Evolutionary conservation across 371 early-diverging fungal genomes (phyloP).

Genomic region (Mortierella sp.): DNA sequence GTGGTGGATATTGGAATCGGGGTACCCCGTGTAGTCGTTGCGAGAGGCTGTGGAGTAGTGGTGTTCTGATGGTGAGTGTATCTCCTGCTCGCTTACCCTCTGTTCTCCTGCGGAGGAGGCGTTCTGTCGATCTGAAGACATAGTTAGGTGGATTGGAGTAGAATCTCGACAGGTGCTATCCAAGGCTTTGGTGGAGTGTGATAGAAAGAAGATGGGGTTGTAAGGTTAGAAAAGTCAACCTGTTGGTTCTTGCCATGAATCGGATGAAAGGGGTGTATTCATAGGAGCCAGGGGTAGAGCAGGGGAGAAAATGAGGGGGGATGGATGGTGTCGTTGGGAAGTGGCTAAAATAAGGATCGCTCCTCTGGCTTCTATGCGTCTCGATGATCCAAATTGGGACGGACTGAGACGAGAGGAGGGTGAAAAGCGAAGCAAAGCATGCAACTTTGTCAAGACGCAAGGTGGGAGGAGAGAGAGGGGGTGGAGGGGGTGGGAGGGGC

Average conservation of each 20-base stretch:
- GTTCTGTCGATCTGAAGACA: slow-evolving; percentile 23
- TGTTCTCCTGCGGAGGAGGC: slow-evolving; percentile 15
- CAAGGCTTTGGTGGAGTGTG: not conserved
- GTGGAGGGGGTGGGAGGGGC: not conserved
- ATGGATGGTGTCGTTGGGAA: no score
- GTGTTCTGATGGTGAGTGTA: slow-evolving; percentile 3
- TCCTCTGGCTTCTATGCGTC: no score
- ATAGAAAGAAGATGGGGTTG: not conserved
- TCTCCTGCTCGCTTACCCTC: slow-evolving; percentile 38
- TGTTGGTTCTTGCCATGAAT: no score
- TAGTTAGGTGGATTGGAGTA: slow-evolving; percentile 10
- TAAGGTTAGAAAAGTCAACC: not conserved
- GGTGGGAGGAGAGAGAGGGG: not conserved
- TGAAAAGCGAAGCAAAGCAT: not conserved
- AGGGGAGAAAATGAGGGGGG: no score
- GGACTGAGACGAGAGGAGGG: not conserved
- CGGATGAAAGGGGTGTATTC: no score
- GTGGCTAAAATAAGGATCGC: no score
- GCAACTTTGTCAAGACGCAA: not conserved
- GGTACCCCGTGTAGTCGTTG: slow-evolving; percentile 12
- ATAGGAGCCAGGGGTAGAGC: no score
- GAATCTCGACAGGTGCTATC: slow-evolving; percentile 33
- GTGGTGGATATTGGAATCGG: slow-evolving; percentile 14
- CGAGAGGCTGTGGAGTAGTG: slow-evolving; percentile 1
- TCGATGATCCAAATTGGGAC: no score